A percentile compares a stretch with the other conserved stretches of the same genome.
These are phyloP conservation scores for Backusella morwellensis DNA, from an alignment of 192 early-diverging fungal genomes.

Conservation along the genomic window DNA sequence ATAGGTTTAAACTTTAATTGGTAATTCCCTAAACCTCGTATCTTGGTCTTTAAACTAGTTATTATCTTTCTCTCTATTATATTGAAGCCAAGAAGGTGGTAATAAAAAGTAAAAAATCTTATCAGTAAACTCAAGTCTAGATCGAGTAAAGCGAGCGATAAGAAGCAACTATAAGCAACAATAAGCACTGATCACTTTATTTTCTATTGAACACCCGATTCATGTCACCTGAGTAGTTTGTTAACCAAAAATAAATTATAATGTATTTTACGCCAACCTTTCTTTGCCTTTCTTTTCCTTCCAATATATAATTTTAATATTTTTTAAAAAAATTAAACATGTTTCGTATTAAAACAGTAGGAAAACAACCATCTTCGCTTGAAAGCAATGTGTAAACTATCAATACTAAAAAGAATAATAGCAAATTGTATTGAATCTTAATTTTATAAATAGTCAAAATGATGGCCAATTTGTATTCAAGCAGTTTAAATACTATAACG, in stretches of 20 bases:
- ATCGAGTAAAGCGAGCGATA: background rate
- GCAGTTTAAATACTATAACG: background rate
- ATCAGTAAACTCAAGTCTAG: background rate
- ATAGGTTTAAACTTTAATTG: background rate
- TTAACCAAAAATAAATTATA: background rate
- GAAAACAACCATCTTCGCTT: background rate
- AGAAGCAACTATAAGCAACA: background rate
- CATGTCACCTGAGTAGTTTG: background rate
- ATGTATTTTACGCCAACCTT: background rate
- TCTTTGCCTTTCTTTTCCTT: background rate
- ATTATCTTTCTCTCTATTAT: background rate
- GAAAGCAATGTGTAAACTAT: constrained; percentile 1
- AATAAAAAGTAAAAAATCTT: background rate
- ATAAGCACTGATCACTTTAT: background rate
- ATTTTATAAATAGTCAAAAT: background rate
- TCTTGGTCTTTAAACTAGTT: background rate
- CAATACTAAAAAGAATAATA: background rate
- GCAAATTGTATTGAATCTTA: background rate
- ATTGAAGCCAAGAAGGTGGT: background rate
- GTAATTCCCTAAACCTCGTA: background rate
- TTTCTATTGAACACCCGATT: background rate
- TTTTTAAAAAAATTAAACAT: background rate
- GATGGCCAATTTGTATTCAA: background rate
- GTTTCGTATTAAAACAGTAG: background rate
- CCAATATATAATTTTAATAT: background rate